Evolutionary conservation across 108 stramenopile species (phyloP).

Genomic region (Cyclotella sp.): DNA sequence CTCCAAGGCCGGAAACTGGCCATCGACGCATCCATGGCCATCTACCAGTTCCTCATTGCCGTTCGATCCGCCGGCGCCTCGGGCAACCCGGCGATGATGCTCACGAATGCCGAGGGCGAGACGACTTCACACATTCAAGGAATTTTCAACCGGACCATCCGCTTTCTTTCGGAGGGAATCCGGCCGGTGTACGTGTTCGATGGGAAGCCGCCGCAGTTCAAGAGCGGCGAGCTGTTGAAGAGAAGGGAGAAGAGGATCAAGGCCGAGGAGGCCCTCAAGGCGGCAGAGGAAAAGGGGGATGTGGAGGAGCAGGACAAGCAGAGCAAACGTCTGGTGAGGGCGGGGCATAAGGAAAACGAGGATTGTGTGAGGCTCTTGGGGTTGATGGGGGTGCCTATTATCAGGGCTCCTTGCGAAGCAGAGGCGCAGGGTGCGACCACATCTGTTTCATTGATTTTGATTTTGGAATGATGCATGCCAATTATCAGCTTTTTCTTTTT

Average conservation of each 20-base stretch:
- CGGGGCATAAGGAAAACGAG: slow-evolving; percentile 91
- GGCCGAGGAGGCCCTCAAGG: slow-evolving; percentile 87
- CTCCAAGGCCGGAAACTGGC: slow-evolving; percentile 97
- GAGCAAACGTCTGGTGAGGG: slow-evolving; percentile 82
- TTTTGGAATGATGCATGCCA: background rate
- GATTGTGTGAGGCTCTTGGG: slow-evolving; percentile 85
- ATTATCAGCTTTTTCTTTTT: background rate
- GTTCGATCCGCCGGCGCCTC: slow-evolving; percentile 84
- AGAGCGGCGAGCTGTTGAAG: slow-evolving; percentile 91
- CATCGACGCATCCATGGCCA: slow-evolving; percentile 98
- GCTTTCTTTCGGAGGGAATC: slow-evolving; percentile 92
- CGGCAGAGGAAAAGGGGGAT: slow-evolving; percentile 86
- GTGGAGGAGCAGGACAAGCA: slow-evolving; percentile 91
- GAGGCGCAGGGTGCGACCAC: slow-evolving; percentile 82
- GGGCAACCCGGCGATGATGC: slow-evolving; percentile 64
- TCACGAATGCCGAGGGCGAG: slow-evolving; percentile 93
- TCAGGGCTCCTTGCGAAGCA: slow-evolving; percentile 97
- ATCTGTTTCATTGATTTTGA: background rate
- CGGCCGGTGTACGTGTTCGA: slow-evolving; percentile 98
- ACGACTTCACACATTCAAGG: slow-evolving; percentile 99
- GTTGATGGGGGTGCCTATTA: slow-evolving; percentile 97
- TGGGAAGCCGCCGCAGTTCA: slow-evolving; percentile 97
- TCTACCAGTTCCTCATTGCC: slow-evolving; percentile 99
- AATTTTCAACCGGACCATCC: slow-evolving; percentile 98
- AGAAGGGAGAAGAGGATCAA: slow-evolving; percentile 94